Evolutionary conservation across 1,284 basidiomycete genomes (phyloP).

Genomic region (Pseudomicrostroma phylloplanum): DNA sequence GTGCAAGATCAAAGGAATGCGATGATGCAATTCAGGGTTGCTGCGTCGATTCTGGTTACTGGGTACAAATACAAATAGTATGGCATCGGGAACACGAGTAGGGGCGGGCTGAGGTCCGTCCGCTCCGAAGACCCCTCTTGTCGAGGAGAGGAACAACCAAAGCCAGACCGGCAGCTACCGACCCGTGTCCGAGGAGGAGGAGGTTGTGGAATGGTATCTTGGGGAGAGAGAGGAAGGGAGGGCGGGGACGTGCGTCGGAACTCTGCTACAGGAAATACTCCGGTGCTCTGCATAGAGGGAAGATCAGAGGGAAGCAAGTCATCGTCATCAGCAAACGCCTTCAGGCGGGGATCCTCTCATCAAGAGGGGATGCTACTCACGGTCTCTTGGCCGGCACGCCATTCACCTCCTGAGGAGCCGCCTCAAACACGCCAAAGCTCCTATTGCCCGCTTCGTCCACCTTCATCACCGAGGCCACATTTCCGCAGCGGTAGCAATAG

Average conservation of each 20-base stretch:
- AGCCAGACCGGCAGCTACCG: too few species aligned
- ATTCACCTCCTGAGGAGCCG: slow-evolving; percentile 20
- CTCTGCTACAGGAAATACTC: slow-evolving; percentile 4
- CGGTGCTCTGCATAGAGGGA: not conserved
- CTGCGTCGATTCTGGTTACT: too few species aligned
- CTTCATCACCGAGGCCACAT: slow-evolving; percentile 43
- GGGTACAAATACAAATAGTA: too few species aligned
- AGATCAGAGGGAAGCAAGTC: not conserved
- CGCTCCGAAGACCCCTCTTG: too few species aligned
- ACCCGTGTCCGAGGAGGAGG: too few species aligned
- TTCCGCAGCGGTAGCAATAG: slow-evolving; percentile 70
- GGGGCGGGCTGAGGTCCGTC: too few species aligned
- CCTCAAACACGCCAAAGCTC: slow-evolving; percentile 8
- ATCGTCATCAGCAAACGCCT: not conserved
- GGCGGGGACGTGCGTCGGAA: not conserved
- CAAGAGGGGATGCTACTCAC: not conserved
- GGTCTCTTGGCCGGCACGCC: not conserved
- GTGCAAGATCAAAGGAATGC: too few species aligned
- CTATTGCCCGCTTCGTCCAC: slow-evolving; percentile 42
- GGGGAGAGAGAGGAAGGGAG: too few species aligned
- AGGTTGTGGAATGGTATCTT: too few species aligned
- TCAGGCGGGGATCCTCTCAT: not conserved
- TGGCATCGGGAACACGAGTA: too few species aligned
- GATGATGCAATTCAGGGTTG: too few species aligned
- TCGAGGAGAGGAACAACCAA: too few species aligned